A percentile compares a stretch with the other conserved stretches of the same genome.
phyloP scores from a whole-genome alignment of 352 stramenopile genomes.

The Globisporangium spiculum region DNA sequence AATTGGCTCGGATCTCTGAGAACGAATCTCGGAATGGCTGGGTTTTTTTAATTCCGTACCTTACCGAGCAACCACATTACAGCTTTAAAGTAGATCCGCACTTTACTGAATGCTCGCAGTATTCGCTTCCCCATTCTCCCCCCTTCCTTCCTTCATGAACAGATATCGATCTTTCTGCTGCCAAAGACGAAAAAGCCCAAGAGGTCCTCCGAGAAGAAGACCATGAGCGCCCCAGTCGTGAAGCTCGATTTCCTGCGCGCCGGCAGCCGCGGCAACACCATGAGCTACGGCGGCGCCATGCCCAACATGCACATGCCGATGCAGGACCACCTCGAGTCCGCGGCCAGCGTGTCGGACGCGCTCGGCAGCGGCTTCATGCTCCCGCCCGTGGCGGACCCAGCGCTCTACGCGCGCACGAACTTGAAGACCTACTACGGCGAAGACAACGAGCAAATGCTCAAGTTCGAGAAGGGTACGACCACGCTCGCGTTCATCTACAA shows the following conservation, averaged over 20 bases:
- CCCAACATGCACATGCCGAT: conserved; percentile 59
- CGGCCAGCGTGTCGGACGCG: conserved; percentile 23
- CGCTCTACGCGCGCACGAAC: conserved; percentile 94
- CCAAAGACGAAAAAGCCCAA: neutral
- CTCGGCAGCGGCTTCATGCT: conserved; percentile 67
- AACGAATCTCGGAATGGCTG: neutral
- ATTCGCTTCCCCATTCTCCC: neutral
- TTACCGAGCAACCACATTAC: neutral
- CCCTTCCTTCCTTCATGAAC: neutral
- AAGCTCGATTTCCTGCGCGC: conserved; percentile 73
- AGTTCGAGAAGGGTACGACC: conserved; percentile 99
- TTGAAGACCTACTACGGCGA: conserved; percentile 97
- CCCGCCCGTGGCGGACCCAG: conserved; percentile 84
- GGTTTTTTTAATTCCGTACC: neutral
- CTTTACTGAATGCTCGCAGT: neutral
- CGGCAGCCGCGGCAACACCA: conserved; percentile 50
- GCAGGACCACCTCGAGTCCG: conserved; percentile 29
- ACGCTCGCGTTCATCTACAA: conserved; percentile 99
- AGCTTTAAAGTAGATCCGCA: neutral
- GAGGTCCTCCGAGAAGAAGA: conserved; percentile 1
- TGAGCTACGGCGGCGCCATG: conserved; percentile 80
- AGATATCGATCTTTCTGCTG: conserved; percentile 5
- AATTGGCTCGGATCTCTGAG: too few relatives aligned
- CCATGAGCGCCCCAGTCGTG: conserved; percentile 34
- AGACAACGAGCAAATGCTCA: conserved; percentile 93